A percentile compares a stretch with the other conserved stretches of the same genome.
Conservation (phyloP, 2,329 filamentous ascomycete genomes). For the Leptographium wingfieldii region DNA sequence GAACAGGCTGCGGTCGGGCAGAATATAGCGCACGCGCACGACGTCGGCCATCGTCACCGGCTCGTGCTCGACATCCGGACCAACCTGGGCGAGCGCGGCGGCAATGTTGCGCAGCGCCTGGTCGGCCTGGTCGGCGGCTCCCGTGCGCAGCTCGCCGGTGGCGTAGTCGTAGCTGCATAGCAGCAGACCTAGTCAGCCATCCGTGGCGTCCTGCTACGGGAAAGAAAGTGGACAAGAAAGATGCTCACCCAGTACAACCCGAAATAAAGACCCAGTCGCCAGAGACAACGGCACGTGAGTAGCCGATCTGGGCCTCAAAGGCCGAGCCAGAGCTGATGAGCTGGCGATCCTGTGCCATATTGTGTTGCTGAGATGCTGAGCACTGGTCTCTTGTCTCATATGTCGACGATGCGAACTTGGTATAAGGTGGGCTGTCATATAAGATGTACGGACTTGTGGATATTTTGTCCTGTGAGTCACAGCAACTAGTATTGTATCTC, state of each 20-base stretch:
- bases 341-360: constrained; percentile 1
- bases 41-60: constrained; percentile 27
- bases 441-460: too few relatives aligned
- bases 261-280: constrained; percentile 41
- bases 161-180: constrained; percentile 33
- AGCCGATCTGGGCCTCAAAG: constrained; percentile 41
- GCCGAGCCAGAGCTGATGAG: constrained; percentile 35
- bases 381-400: too few relatives aligned
- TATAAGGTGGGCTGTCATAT: too few relatives aligned
- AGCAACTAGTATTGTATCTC: too few relatives aligned
- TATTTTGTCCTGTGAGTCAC: too few relatives aligned
- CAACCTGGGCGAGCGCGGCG: constrained; percentile 30
- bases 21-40: constrained; percentile 38
- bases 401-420: too few relatives aligned
- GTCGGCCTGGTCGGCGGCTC: constrained; percentile 35
- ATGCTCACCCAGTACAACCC: constrained; percentile 36
- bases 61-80: constrained; percentile 14
- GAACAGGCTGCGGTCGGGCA: constrained; percentile 35
- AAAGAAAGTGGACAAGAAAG: too few relatives aligned
- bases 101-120: constrained; percentile 36
- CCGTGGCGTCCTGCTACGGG: not conserved
- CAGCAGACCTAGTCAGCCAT: not conserved
- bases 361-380: not conserved
- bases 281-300: constrained; percentile 39
- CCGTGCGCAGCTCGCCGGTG: constrained; percentile 26